phyloP scores from a whole-genome alignment of 768 basidiomycete species.

The Auriculariales sp. region DNA sequence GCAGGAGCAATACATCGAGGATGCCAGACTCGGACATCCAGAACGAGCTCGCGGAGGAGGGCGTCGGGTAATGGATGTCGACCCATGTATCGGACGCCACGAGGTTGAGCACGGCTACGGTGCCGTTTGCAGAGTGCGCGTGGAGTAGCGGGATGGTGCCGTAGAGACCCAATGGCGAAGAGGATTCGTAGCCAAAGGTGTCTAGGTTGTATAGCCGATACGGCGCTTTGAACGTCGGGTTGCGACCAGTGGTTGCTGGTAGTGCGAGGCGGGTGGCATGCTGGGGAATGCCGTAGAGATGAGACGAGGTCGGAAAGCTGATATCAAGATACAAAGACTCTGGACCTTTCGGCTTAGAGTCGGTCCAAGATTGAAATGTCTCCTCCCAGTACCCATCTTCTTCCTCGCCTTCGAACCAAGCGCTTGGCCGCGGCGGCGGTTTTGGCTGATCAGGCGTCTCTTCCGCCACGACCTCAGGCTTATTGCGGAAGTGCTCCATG shows the following conservation, averaged over 20 bases:
- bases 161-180: conserved; percentile 68
- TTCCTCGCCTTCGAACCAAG: conserved; percentile 79
- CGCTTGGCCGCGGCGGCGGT: conserved; percentile 21
- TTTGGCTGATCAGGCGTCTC: conserved; percentile 29
- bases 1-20: conserved; percentile 83
- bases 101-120: conserved; percentile 81
- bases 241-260: conserved; percentile 73
- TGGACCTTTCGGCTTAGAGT: conserved; percentile 93
- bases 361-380: conserved; percentile 72
- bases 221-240: conserved; percentile 69
- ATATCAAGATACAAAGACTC: conserved; percentile 90
- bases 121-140: conserved; percentile 75
- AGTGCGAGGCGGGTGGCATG: conserved; percentile 84
- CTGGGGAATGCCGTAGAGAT: conserved; percentile 93
- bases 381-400: conserved; percentile 89
- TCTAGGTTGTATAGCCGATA: conserved; percentile 92
- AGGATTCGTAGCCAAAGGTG: conserved; percentile 88
- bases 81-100: conserved; percentile 94
- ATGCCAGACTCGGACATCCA: conserved; percentile 98
- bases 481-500: conserved; percentile 94
- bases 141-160: conserved; percentile 89
- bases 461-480: conserved; percentile 21
- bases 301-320: conserved; percentile 78
- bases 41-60: conserved; percentile 70
- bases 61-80: conserved; percentile 60